Evolutionary conservation across 116 monocot species (phyloP), one percentile per base, ranked within the genome.

Genomic region (Papilionanthe hybrid): DNA sequence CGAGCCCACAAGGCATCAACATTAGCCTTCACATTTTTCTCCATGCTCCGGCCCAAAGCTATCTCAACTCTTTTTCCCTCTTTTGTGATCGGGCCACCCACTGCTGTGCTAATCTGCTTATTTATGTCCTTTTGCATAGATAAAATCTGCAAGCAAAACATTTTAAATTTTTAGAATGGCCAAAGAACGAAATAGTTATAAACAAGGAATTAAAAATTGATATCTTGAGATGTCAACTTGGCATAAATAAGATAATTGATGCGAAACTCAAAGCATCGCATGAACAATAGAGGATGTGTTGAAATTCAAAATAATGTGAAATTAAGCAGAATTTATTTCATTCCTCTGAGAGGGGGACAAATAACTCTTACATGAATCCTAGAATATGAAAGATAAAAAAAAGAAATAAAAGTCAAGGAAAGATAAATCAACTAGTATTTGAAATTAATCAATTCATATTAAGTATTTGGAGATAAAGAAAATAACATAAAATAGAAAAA

Each of bases 1-100:
- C 95, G 99, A 42, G 81, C 92, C 99, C 95, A 95, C 68, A 99
- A 81, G 76, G 93, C 89, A 83, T 99, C 99, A 77, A 80, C 37
- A 78, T 91, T 93, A 22, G 85, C 86, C 88, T 94, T 98, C 48
- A 91, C 42, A 73, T 81, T 57, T 84, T 94, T 98, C 78, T 98
- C 98, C 84, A 99, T 89, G 81, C 68, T 90, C 48, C 93, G 91
- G 5, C 99, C 93, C 67, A 99, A 82, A 9, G 99, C 84, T 42
- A 83, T 28, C 72, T 99, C 99, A 44, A 99, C 53, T 86, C 98
- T 84, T 72, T 80, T 95, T 22, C 93, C 90, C 88, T 99, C 99
- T 85, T 95, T 99, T n/a, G 88, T 84, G 55, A 93, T 48, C 60
- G 89, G 85, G 42, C 72, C 84, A 83, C 83, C 25, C 41, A 94